Evolutionary conservation across 306 rosid species (phyloP).

Genomic region (Corylus avellana): DNA sequence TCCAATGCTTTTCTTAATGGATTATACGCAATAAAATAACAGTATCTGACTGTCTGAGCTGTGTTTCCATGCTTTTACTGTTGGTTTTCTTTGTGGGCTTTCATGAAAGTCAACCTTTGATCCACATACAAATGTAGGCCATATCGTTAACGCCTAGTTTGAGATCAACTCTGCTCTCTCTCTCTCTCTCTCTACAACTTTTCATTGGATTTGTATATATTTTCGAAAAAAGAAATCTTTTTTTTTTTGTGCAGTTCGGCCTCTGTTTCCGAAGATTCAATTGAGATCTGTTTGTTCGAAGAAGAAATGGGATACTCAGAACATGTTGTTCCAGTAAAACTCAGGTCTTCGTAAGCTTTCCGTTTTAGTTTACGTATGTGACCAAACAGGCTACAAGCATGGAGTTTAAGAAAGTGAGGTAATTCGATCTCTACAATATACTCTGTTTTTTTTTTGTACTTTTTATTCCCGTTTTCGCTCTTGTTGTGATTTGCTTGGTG

Average conservation of each 20-base stretch:
- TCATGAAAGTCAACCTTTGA: background rate
- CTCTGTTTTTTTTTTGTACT: background rate
- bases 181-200: background rate
- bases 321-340: background rate
- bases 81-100: background rate
- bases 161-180: background rate
- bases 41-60: conserved; percentile 30
- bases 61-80: conserved; percentile 33
- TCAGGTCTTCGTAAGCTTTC: background rate
- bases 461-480: background rate
- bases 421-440: background rate
- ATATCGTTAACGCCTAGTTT: conserved; percentile 6
- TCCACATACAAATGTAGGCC: conserved; percentile 15
- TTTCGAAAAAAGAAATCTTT: background rate
- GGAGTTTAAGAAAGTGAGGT: conserved; percentile 65
- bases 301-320: conserved; percentile 19
- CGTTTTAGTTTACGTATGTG: conserved; percentile 20
- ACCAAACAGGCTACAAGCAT: conserved; percentile 29
- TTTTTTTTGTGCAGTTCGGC: background rate
- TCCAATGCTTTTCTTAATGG: conserved; percentile 1
- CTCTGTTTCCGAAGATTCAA: background rate
- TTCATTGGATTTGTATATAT: background rate
- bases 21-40: background rate
- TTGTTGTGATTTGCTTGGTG: conserved; percentile 23
- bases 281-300: conserved; percentile 15